Evolutionary conservation across 2,329 filamentous ascomycete species (phyloP).

Genomic region (Colletotrichum magnum): DNA sequence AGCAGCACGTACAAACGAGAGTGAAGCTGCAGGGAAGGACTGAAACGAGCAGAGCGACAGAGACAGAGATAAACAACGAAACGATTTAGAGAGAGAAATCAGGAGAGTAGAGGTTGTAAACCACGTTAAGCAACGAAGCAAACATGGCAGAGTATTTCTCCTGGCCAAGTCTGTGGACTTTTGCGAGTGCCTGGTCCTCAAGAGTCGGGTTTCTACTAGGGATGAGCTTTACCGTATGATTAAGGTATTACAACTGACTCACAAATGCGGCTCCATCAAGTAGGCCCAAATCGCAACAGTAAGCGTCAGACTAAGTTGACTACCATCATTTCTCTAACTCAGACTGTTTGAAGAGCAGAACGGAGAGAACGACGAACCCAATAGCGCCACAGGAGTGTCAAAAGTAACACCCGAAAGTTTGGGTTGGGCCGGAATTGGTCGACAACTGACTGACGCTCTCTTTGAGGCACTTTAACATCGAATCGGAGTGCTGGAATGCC

Average conservation of each 20-base stretch:
- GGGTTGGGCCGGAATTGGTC: slow-evolving; percentile 56
- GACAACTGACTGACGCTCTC: slow-evolving; percentile 56
- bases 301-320: slow-evolving; percentile 56
- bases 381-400: slow-evolving; percentile 68
- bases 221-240: neutral
- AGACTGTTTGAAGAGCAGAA: too few species aligned
- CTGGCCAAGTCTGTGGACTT: slow-evolving; percentile 48
- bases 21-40: too few species aligned
- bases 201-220: slow-evolving; percentile 47
- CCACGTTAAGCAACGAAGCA: too few species aligned
- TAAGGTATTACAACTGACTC: neutral
- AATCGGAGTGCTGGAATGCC: slow-evolving; percentile 52
- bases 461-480: slow-evolving; percentile 61
- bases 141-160: neutral
- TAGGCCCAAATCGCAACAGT: slow-evolving; percentile 63
- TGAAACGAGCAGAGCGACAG: too few species aligned
- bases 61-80: too few species aligned
- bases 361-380: slow-evolving; percentile 53
- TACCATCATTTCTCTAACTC: neutral
- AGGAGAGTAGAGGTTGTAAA: too few species aligned
- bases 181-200: slow-evolving; percentile 48
- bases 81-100: too few species aligned
- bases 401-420: slow-evolving; percentile 57
- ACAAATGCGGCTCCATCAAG: slow-evolving; percentile 66
- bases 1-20: too few species aligned